Evolutionary conservation across 1,139 yeast genomes (phyloP).

Genomic region (Wickerhamomyces sp.): DNA sequence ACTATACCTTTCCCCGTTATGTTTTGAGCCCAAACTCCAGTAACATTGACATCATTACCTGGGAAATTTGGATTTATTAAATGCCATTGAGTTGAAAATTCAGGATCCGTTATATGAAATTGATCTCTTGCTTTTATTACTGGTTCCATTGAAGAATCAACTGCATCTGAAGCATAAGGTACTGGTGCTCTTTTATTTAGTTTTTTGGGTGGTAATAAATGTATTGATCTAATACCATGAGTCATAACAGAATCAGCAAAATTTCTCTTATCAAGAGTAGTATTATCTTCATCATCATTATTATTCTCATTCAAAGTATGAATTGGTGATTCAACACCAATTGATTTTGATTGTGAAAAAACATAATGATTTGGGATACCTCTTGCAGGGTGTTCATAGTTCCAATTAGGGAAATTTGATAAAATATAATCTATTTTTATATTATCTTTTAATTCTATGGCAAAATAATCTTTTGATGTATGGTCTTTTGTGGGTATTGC

Average conservation of each 20-base stretch:
- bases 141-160: constrained; percentile 45
- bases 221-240: constrained; percentile 20
- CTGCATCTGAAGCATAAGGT: constrained; percentile 27
- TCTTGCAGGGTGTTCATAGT: constrained; percentile 54
- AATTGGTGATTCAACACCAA: constrained; percentile 1
- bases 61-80: constrained; percentile 64
- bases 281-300: constrained; percentile 16
- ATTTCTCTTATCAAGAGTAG: constrained; percentile 10
- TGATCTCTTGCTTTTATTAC: constrained; percentile 41
- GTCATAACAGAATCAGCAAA: constrained; percentile 29
- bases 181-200: constrained; percentile 27
- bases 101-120: constrained; percentile 73
- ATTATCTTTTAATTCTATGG: constrained; percentile 44
- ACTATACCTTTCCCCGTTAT: constrained; percentile 79
- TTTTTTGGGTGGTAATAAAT: constrained; percentile 17
- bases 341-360: constrained; percentile 45
- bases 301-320: constrained; percentile 3
- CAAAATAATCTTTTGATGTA: constrained; percentile 41
- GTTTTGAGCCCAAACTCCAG: constrained; percentile 80
- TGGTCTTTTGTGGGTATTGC: constrained; percentile 32
- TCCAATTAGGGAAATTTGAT: constrained; percentile 35
- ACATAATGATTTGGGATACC: constrained; percentile 59
- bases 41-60: constrained; percentile 83
- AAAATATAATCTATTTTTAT: constrained; percentile 16
- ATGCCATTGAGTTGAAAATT: constrained; percentile 86